A percentile compares a stretch with the other conserved stretches of the same genome.
Evolutionary conservation across 768 basidiomycete genomes (phyloP).

Genomic region (Thelephora ganbajun): DNA sequence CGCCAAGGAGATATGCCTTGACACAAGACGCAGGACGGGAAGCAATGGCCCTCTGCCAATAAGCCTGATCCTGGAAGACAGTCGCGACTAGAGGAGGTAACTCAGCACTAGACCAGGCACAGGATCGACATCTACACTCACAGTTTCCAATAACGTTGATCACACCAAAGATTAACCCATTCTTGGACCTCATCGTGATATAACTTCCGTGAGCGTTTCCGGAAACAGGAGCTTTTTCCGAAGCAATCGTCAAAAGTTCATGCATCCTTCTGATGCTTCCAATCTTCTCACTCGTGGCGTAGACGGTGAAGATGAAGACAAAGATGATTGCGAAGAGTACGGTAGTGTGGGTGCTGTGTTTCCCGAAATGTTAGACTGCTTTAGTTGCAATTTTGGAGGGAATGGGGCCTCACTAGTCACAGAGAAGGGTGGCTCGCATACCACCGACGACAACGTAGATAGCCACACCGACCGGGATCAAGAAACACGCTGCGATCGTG

Average conservation of each 20-base stretch:
- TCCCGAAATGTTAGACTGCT: background rate
- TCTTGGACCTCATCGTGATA: conserved; percentile 37
- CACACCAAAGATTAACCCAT: conserved; percentile 53
- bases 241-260: conserved; percentile 50
- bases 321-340: conserved; percentile 83
- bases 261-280: conserved; percentile 73
- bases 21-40: conserved; percentile 73
- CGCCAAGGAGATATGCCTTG: conserved; percentile 83
- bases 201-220: conserved; percentile 85
- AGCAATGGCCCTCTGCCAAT: conserved; percentile 90
- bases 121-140: conserved; percentile 18
- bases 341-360: conserved; percentile 67
- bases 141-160: conserved; percentile 86
- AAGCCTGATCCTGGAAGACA: conserved; percentile 22
- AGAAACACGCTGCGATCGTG: conserved; percentile 83
- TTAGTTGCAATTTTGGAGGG: background rate
- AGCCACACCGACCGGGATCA: conserved; percentile 77
- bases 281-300: conserved; percentile 66
- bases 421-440: conserved; percentile 75
- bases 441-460: conserved; percentile 83
- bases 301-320: conserved; percentile 63
- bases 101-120: background rate
- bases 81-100: conserved; percentile 23
- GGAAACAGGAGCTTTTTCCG: conserved; percentile 40
- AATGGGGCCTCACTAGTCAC: conserved; percentile 55